Conservation (phyloP, 805 yeast species). For the Yarrowia sp. region DNA sequence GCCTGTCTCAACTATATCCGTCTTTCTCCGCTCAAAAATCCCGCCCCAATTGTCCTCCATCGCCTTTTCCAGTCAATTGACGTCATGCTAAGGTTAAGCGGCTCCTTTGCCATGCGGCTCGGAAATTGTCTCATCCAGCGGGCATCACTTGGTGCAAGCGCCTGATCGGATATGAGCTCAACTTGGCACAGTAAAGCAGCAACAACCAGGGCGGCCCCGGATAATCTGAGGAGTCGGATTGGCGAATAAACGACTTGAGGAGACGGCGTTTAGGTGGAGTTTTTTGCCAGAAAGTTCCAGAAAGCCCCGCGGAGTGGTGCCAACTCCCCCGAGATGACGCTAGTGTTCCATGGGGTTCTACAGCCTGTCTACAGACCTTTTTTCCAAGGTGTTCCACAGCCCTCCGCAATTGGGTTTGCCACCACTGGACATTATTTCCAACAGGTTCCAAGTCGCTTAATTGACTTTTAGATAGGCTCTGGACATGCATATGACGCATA, state of each 20-base stretch:
- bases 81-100: slow-evolving; percentile 32
- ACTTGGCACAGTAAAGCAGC: slow-evolving; percentile 25
- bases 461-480: slow-evolving; percentile 35
- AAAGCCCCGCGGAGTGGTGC: neutral
- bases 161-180: slow-evolving; percentile 23
- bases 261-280: neutral
- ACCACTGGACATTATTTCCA: slow-evolving; percentile 25
- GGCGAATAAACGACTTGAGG: neutral
- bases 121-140: slow-evolving; percentile 10
- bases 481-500: slow-evolving; percentile 20
- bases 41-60: neutral
- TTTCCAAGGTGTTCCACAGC: slow-evolving; percentile 28
- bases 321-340: neutral
- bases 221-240: neutral
- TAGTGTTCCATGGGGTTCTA: slow-evolving; percentile 14
- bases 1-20: neutral
- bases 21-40: neutral
- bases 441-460: slow-evolving; percentile 36
- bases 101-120: slow-evolving; percentile 32
- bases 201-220: slow-evolving; percentile 1
- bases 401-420: slow-evolving; percentile 29
- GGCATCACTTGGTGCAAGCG: slow-evolving; percentile 31
- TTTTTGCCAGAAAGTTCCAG: neutral
- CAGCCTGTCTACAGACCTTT: neutral
- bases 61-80: neutral